Evolutionary conservation across 2,329 filamentous ascomycete species (phyloP).

Genomic region (Pseudopithomyces maydicus): DNA sequence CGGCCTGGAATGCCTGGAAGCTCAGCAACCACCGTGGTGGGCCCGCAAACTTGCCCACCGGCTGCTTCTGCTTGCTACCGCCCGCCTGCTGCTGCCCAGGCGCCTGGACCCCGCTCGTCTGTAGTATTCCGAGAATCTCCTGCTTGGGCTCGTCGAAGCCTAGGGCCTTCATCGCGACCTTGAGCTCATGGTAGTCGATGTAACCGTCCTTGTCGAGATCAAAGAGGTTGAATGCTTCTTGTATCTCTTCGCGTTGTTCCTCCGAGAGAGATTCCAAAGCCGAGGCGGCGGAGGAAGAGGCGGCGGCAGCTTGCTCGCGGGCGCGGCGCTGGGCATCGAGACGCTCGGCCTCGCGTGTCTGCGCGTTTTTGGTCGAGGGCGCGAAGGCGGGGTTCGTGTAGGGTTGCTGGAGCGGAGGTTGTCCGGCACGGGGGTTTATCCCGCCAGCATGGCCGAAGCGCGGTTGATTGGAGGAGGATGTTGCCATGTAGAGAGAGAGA

Average conservation of each 20-base stretch:
- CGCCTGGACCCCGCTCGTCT: constrained; percentile 67
- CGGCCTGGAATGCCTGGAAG: constrained; percentile 72
- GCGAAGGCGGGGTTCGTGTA: constrained; percentile 46
- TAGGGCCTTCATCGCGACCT: constrained; percentile 92
- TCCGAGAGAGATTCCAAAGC: constrained; percentile 69
- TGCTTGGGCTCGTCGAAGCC: constrained; percentile 90
- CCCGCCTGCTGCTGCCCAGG: constrained; percentile 9
- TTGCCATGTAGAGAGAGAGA: constrained; percentile 52
- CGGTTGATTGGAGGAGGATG: constrained; percentile 57
- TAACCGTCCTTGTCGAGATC: constrained; percentile 93
- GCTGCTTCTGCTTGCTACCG: constrained; percentile 15
- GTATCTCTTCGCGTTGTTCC: constrained; percentile 90
- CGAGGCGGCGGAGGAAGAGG: constrained; percentile 51
- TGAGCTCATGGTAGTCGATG: constrained; percentile 98
- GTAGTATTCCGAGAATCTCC: constrained; percentile 81
- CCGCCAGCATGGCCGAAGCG: constrained; percentile 56
- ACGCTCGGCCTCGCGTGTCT: constrained; percentile 23
- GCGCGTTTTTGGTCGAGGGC: constrained; percentile 48
- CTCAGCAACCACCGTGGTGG: constrained; percentile 69
- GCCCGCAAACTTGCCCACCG: constrained; percentile 22
- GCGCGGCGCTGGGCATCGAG: constrained; percentile 49
- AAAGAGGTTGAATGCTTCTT: constrained; percentile 95
- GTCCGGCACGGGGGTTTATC: constrained; percentile 7
- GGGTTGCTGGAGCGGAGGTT: constrained; percentile 23
- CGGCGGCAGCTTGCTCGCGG: constrained; percentile 46